These are phyloP conservation scores for Erysimum pusillum DNA, from an alignment of 441 rosid genomes.

Conservation along the genomic window DNA sequence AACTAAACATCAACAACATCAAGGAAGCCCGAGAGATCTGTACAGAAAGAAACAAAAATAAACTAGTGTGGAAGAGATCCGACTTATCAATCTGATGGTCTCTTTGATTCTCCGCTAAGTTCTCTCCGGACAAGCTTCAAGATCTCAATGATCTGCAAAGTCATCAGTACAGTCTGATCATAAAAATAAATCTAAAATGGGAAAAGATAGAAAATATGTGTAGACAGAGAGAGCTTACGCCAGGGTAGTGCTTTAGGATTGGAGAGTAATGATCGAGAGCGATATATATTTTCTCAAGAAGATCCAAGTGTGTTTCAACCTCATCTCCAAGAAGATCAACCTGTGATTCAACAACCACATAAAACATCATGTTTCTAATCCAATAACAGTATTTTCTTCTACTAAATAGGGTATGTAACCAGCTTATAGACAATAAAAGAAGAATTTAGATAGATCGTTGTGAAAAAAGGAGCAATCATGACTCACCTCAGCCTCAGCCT, in stretches of 20 bases:
- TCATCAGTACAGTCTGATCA: slow-evolving; percentile 13
- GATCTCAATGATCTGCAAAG: slow-evolving; percentile 80
- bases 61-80: slow-evolving; percentile 25
- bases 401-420: background rate
- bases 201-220: background rate
- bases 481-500: slow-evolving; percentile 95
- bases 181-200: slow-evolving; percentile 12
- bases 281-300: slow-evolving; percentile 93
- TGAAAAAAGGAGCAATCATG: background rate
- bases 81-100: slow-evolving; percentile 49
- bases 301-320: slow-evolving; percentile 77
- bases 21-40: slow-evolving; percentile 32
- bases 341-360: slow-evolving; percentile 52
- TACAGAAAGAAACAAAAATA: slow-evolving; percentile 34
- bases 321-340: slow-evolving; percentile 96
- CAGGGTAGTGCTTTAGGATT: slow-evolving; percentile 85
- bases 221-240: slow-evolving; percentile 64
- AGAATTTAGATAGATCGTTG: slow-evolving; percentile 2
- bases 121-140: slow-evolving; percentile 85
- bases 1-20: slow-evolving; percentile 38
- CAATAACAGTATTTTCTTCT: background rate
- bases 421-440: background rate
- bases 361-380: slow-evolving; percentile 13
- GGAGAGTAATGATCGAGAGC: slow-evolving; percentile 97
- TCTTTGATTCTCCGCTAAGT: slow-evolving; percentile 70